phyloP scores from a whole-genome alignment of 441 rosid species.

The Arabidopsis hybrid region DNA sequence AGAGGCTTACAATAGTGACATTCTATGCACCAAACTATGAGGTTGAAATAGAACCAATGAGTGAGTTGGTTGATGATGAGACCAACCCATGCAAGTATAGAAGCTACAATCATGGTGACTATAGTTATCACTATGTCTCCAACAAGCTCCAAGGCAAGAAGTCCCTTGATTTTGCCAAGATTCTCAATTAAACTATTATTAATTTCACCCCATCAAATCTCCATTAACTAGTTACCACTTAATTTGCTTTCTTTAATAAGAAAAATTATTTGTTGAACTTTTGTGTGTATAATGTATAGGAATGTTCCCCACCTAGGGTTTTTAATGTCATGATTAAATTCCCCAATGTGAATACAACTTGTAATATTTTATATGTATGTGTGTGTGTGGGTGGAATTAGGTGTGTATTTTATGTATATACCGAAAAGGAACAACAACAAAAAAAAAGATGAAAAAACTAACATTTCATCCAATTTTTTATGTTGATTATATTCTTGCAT shows the following conservation, averaged over 20 bases:
- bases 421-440: background rate
- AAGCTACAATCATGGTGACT: conserved; percentile 88
- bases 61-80: conserved; percentile 72
- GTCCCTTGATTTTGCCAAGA: conserved; percentile 84
- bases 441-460: background rate
- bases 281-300: conserved; percentile 37
- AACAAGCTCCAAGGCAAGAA: conserved; percentile 89
- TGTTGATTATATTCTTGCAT: conserved; percentile 8
- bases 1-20: conserved; percentile 85
- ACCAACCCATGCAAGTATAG: conserved; percentile 81
- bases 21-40: conserved; percentile 97
- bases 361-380: conserved; percentile 32
- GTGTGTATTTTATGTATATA: conserved; percentile 16
- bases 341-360: conserved; percentile 43
- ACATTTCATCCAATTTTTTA: background rate
- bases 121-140: conserved; percentile 81
- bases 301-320: conserved; percentile 46
- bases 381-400: conserved; percentile 33
- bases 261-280: conserved; percentile 26
- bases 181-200: conserved; percentile 47
- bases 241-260: conserved; percentile 8
- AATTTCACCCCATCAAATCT: conserved; percentile 9
- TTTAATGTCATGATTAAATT: conserved; percentile 39
- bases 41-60: conserved; percentile 76
- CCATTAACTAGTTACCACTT: conserved; percentile 43